phyloP scores from a whole-genome alignment of 2,329 filamentous ascomycete species.

The Colletotrichum eremochloae region DNA sequence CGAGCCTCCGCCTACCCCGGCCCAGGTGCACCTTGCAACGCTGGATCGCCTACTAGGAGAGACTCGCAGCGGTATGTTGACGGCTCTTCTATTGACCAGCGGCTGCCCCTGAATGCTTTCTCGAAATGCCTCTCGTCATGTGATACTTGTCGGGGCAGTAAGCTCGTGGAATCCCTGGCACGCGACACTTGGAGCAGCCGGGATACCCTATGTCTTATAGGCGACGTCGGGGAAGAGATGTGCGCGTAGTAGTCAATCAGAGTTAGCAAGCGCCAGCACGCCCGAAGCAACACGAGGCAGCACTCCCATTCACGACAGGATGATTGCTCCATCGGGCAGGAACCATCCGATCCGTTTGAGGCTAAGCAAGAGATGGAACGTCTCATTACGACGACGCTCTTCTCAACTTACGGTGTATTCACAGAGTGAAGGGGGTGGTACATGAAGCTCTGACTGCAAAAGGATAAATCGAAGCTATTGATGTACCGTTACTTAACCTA shows the following conservation, averaged over 20 bases:
- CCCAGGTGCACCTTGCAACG: neutral
- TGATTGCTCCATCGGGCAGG: neutral
- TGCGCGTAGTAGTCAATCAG: slow-evolving; percentile 1
- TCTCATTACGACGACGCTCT: neutral
- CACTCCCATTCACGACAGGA: too few species aligned
- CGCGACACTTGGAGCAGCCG: slow-evolving; percentile 8
- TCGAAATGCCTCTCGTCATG: slow-evolving; percentile 6
- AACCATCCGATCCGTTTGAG: neutral
- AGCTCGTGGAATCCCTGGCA: slow-evolving; percentile 5
- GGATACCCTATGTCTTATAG: slow-evolving; percentile 13
- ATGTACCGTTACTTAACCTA: slow-evolving; percentile 8
- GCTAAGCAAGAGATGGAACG: neutral
- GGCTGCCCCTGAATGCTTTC: neutral
- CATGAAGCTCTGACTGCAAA: neutral
- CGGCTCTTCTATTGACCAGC: neutral
- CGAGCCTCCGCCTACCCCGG: neutral
- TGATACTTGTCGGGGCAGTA: neutral
- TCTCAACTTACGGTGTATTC: neutral
- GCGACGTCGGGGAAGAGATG: slow-evolving; percentile 13
- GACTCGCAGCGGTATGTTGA: neutral
- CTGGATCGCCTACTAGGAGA: neutral
- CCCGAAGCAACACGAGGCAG: neutral
- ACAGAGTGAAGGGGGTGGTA: too few species aligned
- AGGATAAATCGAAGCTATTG: neutral
- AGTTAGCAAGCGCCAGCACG: neutral